These are phyloP conservation scores for Didymellaceae sp. DNA, from an alignment of 2,329 filamentous ascomycete genomes.

Conservation along the genomic window DNA sequence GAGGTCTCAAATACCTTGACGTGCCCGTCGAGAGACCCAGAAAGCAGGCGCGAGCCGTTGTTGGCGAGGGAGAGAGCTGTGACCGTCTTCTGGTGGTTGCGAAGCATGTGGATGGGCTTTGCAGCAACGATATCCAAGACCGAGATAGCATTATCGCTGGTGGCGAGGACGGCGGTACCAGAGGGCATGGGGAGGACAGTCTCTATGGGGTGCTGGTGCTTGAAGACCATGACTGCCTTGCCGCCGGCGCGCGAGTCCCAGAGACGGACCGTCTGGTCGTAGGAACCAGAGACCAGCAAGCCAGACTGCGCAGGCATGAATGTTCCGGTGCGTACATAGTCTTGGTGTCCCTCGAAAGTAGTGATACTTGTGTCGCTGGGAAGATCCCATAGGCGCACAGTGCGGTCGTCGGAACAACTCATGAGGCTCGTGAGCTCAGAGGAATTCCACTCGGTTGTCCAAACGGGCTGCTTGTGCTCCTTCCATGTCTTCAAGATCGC, in stretches of 20 bases:
- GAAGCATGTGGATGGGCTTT: constrained; percentile 82
- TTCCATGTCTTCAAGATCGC: constrained; percentile 96
- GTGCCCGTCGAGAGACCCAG: constrained; percentile 90
- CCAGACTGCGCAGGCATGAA: constrained; percentile 79
- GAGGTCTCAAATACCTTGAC: constrained; percentile 96
- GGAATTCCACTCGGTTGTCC: constrained; percentile 90
- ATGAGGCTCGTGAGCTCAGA: constrained; percentile 84
- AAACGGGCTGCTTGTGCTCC: constrained; percentile 91
- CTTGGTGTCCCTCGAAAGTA: constrained; percentile 83
- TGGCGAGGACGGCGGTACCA: constrained; percentile 83
- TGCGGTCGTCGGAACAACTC: constrained; percentile 90
- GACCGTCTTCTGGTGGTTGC: constrained; percentile 97
- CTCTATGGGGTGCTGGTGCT: constrained; percentile 89
- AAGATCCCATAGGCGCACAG: constrained; percentile 92
- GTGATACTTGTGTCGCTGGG: constrained; percentile 77
- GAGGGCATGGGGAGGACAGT: constrained; percentile 85
- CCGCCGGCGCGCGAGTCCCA: constrained; percentile 84
- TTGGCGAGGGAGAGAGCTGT: constrained; percentile 85
- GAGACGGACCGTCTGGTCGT: constrained; percentile 89
- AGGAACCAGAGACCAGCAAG: constrained; percentile 86
- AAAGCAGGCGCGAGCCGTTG: constrained; percentile 79
- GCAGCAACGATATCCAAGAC: constrained; percentile 93
- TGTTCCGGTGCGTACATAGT: constrained; percentile 87
- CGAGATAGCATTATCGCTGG: constrained; percentile 84
- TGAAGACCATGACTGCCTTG: constrained; percentile 83